Base-by-base conservation (phyloP, 2,329 filamentous ascomycete genomes). In the Blastomyces percursus region DNA sequence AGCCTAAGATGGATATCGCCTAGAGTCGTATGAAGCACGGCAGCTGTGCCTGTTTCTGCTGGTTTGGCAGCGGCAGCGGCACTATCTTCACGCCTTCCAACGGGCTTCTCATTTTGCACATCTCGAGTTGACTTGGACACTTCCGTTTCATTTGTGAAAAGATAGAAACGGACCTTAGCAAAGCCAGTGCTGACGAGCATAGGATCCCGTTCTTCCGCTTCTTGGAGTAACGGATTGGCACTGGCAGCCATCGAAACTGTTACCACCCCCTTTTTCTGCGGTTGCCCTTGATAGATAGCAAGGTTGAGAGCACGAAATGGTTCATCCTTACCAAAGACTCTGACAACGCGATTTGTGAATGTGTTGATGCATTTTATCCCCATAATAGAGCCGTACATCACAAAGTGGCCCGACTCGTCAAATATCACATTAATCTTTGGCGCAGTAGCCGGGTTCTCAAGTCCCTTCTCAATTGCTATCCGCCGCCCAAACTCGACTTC, bases 241-340 rank as follows among this genome's bases (percentile, higher is more conserved):
- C 90, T 96, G 0, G 95, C 94, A 1, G 94, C 95, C 94, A 99
- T 99, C 67, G 92, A 92, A 30, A 97, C 88, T 0, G 95, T 99
- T 3, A 94, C 89, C 19, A 97, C 79, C 14, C 89, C 89, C 75
- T 97, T 97, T 77, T 93, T 95, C 73, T 96, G 90, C 0, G 94
- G 94, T 67, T 93, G 89, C 55, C 94, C 95, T 79, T 99, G 95
- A 73, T 99, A 99, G 6, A 99, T 77, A 21, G 88, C 84, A 14
- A 99, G 78, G 72, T 92, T 89, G 62, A 97, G 80, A 0, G 91
- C 85, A 32, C 94, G 86, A 69, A 96, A 87, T 51, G 89, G 86
- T 71, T 99, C 94, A 59, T 97, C 93, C 69, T 87, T 89, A 54
- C 89, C 94, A 75, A 93, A 97, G 1, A 94, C 84, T 72, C 91